Conservation (phyloP, 2,329 filamentous ascomycete genomes). For the Zalaria obscura region DNA sequence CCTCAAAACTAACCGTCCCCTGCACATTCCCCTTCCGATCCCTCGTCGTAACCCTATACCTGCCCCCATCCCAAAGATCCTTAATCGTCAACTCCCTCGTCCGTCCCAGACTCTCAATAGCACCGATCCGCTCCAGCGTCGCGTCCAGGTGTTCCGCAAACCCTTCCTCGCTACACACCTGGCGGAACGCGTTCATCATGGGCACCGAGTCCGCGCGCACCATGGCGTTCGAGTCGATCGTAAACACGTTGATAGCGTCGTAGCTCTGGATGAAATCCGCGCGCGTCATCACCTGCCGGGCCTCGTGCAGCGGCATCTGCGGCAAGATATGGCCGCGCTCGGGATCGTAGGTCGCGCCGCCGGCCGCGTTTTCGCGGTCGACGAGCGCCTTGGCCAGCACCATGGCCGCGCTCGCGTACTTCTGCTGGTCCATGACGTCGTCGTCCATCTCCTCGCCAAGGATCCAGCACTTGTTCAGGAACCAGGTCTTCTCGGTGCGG, state of each 20-base stretch:
- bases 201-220: conserved; percentile 90
- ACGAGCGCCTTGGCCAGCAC: conserved; percentile 82
- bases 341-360: conserved; percentile 44
- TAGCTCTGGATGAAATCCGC: conserved; percentile 88
- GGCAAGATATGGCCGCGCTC: conserved; percentile 62
- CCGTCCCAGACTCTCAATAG: conserved; percentile 82
- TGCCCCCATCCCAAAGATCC: conserved; percentile 73
- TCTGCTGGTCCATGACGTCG: conserved; percentile 96
- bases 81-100: conserved; percentile 95
- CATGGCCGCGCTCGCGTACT: conserved; percentile 90
- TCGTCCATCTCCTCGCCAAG: conserved; percentile 73
- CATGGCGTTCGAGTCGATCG: conserved; percentile 73
- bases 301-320: conserved; percentile 64
- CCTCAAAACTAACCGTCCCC: conserved; percentile 33
- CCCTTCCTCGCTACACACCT: conserved; percentile 62
- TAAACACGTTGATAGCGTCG: conserved; percentile 89
- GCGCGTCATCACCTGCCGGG: conserved; percentile 86
- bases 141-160: conserved; percentile 73
- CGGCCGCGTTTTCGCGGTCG: conserved; percentile 57
- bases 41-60: conserved; percentile 50
- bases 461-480: conserved; percentile 67
- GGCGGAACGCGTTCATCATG: conserved; percentile 84
- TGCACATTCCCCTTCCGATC: conserved; percentile 33
- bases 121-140: conserved; percentile 73
- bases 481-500: conserved; percentile 61